Percentiles rank a stretch among this genome's conserved stretches.
phyloP scores from a whole-genome alignment of 1,284 basidiomycete genomes.

The Fomitopsis betulina region DNA sequence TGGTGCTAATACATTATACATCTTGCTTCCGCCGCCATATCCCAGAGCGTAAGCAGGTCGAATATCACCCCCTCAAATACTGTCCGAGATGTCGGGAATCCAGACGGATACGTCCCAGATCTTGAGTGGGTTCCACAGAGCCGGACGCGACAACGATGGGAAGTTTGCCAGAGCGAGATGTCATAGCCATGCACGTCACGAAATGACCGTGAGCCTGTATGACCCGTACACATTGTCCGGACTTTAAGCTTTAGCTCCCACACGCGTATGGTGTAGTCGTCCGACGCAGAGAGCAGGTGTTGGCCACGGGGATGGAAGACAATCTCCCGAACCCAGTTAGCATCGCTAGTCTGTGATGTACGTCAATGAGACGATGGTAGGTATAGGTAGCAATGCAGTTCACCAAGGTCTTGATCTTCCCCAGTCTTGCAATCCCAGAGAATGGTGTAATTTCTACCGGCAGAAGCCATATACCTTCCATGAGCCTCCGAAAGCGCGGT shows the following conservation, averaged over 20 bases:
- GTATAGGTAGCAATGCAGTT: neutral
- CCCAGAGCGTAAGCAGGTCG: neutral
- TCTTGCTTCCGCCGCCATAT: neutral
- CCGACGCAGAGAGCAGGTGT: conserved; percentile 64
- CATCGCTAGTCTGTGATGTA: conserved; percentile 31
- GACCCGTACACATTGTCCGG: conserved; percentile 59
- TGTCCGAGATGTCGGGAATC: neutral
- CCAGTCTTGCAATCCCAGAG: no score
- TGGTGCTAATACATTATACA: neutral
- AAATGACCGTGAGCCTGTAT: conserved; percentile 70
- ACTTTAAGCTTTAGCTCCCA: conserved; percentile 69
- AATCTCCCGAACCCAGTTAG: conserved; percentile 64
- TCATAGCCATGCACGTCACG: conserved; percentile 47
- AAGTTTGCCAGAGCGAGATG: conserved; percentile 24
- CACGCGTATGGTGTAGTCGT: conserved; percentile 71
- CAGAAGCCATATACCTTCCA: conserved; percentile 36
- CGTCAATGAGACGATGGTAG: conserved; percentile 29
- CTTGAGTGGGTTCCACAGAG: conserved; percentile 48
- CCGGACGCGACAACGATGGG: conserved; percentile 66
- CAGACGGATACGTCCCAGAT: conserved; percentile 11
- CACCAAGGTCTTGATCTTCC: no score
- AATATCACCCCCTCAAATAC: neutral
- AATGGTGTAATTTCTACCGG: no score
- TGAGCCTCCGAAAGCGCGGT: conserved; percentile 36
- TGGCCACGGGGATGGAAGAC: conserved; percentile 70